A percentile compares a stretch with the other conserved stretches of the same genome.
Evolutionary conservation across 495 filamentous ascomycete species (phyloP).

Genomic region (Penicillium ochrochloron): DNA sequence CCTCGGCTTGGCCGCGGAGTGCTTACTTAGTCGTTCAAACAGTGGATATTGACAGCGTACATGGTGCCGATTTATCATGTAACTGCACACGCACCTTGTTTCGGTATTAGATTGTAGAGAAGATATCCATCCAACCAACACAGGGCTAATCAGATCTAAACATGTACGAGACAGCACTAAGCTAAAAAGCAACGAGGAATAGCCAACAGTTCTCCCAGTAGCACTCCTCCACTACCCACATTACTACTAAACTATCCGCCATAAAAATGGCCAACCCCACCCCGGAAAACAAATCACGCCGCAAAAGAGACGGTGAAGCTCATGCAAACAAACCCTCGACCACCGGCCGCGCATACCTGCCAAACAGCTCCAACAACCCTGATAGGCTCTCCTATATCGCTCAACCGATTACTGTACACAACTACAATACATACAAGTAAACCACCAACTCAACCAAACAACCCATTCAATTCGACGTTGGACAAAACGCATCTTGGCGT

Average conservation of each 20-base stretch:
- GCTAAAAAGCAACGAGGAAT: neutral
- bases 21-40: neutral
- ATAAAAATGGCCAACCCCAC: neutral
- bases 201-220: neutral
- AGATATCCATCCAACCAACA: neutral
- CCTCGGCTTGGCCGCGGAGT: neutral
- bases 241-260: neutral
- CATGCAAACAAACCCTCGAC: neutral
- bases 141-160: neutral
- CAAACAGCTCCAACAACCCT: neutral
- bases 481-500: neutral
- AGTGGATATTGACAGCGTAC: neutral
- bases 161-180: neutral
- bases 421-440: neutral
- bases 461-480: neutral
- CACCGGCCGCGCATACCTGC: neutral
- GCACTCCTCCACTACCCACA: neutral
- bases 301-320: slow-evolving; percentile 4
- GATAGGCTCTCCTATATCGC: neutral
- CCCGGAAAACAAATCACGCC: neutral
- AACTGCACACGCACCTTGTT: neutral
- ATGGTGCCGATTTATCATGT: neutral
- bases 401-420: neutral
- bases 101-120: neutral
- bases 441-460: neutral